A percentile compares a stretch with the other conserved stretches of the same genome.
Evolutionary conservation across 495 filamentous ascomycete species (phyloP).

Genomic region (Neurospora pannonica): DNA sequence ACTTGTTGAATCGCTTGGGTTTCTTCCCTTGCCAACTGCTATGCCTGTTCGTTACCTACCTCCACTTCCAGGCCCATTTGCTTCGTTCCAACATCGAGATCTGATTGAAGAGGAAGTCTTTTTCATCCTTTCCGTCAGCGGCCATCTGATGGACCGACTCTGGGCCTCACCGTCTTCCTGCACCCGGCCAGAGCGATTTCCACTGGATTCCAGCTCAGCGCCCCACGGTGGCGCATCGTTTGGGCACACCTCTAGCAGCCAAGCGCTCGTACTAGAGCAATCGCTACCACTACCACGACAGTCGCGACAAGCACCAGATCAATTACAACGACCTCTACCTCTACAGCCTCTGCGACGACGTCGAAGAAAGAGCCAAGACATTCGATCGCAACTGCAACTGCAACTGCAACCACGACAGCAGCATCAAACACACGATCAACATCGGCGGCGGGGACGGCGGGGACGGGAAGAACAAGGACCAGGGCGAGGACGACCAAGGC

Average conservation of each 20-base stretch:
- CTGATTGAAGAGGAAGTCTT: neutral
- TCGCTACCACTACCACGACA: neutral
- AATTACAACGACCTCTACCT: neutral
- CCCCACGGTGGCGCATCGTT: neutral
- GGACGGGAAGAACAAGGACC: neutral
- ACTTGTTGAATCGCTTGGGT: neutral
- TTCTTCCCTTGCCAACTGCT: neutral
- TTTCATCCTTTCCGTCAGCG: neutral
- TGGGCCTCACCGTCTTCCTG: neutral
- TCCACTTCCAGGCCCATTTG: neutral
- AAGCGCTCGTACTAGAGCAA: neutral
- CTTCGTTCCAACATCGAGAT: neutral
- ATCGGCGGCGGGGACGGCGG: neutral
- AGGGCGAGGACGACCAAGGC: neutral
- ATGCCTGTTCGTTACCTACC: neutral
- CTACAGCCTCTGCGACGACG: neutral
- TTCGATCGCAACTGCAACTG: neutral
- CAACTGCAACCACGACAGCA: neutral
- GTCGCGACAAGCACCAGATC: neutral
- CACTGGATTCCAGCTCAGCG: neutral
- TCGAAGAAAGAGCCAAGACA: neutral
- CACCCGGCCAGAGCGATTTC: neutral
- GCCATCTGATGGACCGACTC: neutral
- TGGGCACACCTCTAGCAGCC: neutral
- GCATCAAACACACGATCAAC: neutral